A percentile compares a stretch with the other conserved stretches of the same genome.
These are phyloP conservation scores for Pyricularia sp. DNA, from an alignment of 2,329 filamentous ascomycete genomes.

Conservation along the genomic window DNA sequence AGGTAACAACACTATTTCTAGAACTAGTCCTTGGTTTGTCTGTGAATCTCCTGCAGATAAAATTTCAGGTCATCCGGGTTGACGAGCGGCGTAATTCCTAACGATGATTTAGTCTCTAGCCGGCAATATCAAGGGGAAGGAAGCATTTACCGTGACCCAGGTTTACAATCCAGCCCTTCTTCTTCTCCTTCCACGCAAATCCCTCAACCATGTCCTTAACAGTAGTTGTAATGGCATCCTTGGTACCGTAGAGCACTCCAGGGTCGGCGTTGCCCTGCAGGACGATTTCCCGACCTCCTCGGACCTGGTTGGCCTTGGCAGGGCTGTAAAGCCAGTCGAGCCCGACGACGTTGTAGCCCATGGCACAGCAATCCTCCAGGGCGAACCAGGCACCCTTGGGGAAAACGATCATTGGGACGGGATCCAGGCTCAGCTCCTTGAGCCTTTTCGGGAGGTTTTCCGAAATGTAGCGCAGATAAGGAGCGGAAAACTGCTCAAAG, in stretches of 20 bases:
- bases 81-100: conserved; percentile 88
- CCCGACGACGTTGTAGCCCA: conserved; percentile 88
- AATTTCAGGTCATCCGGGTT: conserved; percentile 89
- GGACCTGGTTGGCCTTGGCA: conserved; percentile 70
- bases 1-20: too few relatives aligned
- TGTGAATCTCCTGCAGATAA: conserved; percentile 88
- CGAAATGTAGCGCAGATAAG: conserved; percentile 78
- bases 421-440: conserved; percentile 63
- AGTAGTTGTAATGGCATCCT: conserved; percentile 68
- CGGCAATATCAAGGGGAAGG: not conserved
- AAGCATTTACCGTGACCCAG: conserved; percentile 71
- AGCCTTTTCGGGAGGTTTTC: conserved; percentile 68
- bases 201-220: conserved; percentile 83
- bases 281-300: conserved; percentile 63
- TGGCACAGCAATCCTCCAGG: conserved; percentile 74
- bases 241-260: conserved; percentile 80
- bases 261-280: conserved; percentile 96
- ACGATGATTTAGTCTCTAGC: not conserved
- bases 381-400: conserved; percentile 97
- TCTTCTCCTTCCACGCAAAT: conserved; percentile 64
- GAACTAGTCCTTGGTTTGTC: conserved; percentile 38
- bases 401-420: conserved; percentile 95
- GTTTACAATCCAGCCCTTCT: conserved; percentile 94
- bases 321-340: conserved; percentile 94
- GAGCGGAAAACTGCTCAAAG: conserved; percentile 78